phyloP scores from a whole-genome alignment of 345 rosid species.

The Acer saccharum region DNA sequence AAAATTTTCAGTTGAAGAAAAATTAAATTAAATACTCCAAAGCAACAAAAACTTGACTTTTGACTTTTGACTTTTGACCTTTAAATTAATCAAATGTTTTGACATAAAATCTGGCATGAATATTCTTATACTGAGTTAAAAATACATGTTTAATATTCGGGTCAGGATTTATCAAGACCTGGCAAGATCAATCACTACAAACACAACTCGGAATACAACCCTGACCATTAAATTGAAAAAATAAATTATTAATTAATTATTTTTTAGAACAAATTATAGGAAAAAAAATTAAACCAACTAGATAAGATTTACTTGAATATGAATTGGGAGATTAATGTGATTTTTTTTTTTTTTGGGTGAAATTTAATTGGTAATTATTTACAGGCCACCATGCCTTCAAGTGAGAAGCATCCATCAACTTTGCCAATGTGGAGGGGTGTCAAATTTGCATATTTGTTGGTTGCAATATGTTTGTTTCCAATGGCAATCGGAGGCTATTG shows the following conservation, averaged over 20 bases:
- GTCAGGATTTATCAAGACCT: too few species aligned
- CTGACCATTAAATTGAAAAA: too few species aligned
- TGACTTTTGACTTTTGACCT: conserved; percentile 3
- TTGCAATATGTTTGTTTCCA: conserved; percentile 61
- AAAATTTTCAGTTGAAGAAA: background rate
- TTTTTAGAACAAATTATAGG: too few species aligned
- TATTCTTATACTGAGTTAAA: background rate
- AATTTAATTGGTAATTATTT: background rate
- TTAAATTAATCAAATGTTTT: background rate
- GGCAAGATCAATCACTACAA: too few species aligned
- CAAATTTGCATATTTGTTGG: conserved; percentile 44
- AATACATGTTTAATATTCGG: too few species aligned
- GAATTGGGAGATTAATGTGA: background rate
- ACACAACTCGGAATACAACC: too few species aligned
- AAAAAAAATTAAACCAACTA: background rate
- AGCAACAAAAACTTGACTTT: background rate
- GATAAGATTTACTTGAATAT: background rate
- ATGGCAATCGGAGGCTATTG: conserved; percentile 65
- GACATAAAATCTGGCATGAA: background rate
- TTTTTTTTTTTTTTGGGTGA: background rate
- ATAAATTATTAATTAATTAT: too few species aligned
- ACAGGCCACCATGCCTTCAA: conserved; percentile 79
- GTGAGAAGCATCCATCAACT: conserved; percentile 66
- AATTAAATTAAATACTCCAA: background rate
- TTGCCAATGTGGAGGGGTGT: conserved; percentile 81